Evolutionary conservation across 2,329 filamentous ascomycete species (phyloP), one percentile per base, ranked within the genome.

Genomic region (Talaromyces amestolkiae): DNA sequence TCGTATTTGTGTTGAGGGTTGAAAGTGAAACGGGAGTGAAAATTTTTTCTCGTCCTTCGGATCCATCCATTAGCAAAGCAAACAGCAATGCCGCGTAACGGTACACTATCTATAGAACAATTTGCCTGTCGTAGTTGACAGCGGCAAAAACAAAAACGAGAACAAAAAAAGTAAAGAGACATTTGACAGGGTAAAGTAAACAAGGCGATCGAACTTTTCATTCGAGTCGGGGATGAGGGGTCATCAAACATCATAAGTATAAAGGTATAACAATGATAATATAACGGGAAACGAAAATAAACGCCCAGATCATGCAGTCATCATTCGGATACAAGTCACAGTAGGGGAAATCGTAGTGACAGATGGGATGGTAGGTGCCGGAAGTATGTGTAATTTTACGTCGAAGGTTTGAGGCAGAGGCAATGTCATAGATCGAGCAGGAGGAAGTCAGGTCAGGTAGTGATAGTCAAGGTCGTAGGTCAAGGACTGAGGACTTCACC

Each of bases 401-500:
- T 56, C 53, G 53, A 11, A 22, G 13, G 22, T 56, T 56, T 15
- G n/a, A 37, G 51, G 51, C 51, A 7, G 33, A 37, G 51, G 51
- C 51, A 13, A 33, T 53, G 49, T 33, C 49, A 54, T 2, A 35
- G 51, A 35, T 33, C 13, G 47, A 31, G 27, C 27, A 7, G 4
- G 27, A 31, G 27, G 27, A 27, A n/a, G 10, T 49, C 41, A 47
- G 43, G 43, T 24, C 47, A 31, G 49, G 49, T 53, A 33, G 49
- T 35, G 24, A 27, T 54, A 63, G 39, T 53, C 37, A 58, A 41
- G 35, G 60, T 35, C 27, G 27, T 19, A 59, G 58, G 58, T 75
- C 72, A 80, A 35, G 78, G 78, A 65, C 78, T 79, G 39, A 79
- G 71, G 47, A 73, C 76, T 49, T 69, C 71, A 63, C 71, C 71